Conservation (phyloP, 345 rosid species). For the Moricandia moricandioides region DNA sequence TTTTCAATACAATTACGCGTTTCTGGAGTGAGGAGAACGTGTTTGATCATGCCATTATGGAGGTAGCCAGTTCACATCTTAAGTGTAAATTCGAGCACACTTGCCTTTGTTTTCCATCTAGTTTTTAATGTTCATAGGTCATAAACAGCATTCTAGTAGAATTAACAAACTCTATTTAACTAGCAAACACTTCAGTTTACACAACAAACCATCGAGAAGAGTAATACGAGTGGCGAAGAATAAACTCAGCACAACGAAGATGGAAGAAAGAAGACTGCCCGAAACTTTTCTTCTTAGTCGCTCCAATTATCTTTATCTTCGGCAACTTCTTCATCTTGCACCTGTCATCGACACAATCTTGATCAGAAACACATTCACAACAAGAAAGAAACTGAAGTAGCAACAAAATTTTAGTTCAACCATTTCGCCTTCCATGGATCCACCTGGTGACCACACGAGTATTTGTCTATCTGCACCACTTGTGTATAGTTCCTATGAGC, state of each 20-base stretch:
- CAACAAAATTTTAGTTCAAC: not conserved
- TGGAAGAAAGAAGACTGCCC: not conserved
- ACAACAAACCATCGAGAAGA: not conserved
- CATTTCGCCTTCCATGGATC: constrained; percentile 44
- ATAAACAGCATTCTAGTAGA: not conserved
- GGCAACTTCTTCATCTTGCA: constrained; percentile 44
- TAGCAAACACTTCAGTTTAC: not conserved
- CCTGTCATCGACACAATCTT: constrained; percentile 7
- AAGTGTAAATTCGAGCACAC: not conserved
- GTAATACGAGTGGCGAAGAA: not conserved
- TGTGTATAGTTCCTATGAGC: constrained; percentile 72
- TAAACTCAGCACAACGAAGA: constrained; percentile 3
- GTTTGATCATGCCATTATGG: too few species aligned
- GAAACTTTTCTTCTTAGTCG: constrained; percentile 32
- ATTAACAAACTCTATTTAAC: not conserved
- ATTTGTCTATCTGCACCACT: constrained; percentile 79
- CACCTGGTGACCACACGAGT: constrained; percentile 83
- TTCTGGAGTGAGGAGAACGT: too few species aligned
- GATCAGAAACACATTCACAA: constrained; percentile 12
- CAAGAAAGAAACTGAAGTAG: not conserved
- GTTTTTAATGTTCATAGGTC: not conserved
- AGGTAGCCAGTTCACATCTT: too few species aligned
- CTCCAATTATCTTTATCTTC: constrained; percentile 78
- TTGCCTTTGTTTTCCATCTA: not conserved
- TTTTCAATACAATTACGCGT: too few species aligned